Evolutionary conservation across 1,284 basidiomycete genomes (phyloP), one percentile per base, ranked within the genome.

Genomic region (Pascua guehoae): DNA sequence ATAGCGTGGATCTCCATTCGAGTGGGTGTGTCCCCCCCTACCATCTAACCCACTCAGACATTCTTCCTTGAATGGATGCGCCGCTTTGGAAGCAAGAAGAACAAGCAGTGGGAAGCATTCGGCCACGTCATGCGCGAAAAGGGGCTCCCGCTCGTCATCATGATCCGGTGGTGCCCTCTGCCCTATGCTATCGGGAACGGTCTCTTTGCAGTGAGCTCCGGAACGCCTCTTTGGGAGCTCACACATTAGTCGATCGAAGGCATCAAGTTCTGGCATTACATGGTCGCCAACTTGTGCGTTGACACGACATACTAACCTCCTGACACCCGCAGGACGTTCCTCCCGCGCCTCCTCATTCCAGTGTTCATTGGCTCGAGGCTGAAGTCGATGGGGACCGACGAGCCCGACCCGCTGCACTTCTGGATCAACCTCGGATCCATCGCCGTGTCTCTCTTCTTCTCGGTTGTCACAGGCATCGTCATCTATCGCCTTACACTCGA

Each of bases 361-460:
- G 70, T 78, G 10, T 76, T 78, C 58, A 75, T 78, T 44, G 76
- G 76, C 45, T 74, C 73, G 17, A 66, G 76, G 8, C 68, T 78
- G 32, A 66, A 62, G 16, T 74, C 71, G 11, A 62, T 78, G 16
- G 57, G 56, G 17, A 55, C 60, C 5, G 49, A 58, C 18, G 58
- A 66, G 47, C 37, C 53, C 12, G 72, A 74, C 45, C 69, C 71
- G 8, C 54, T 74, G 12, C 66, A 65, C 47, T 71, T 72, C 59
- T 76, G 74, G 73, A 63, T 78, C 57, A 78, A 78, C 61, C 41
- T 76, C 39, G 50, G 63, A 1, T 70, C 69, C 5, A 78, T 78
- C 42, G 58, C 51, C 14, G 41, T 73, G 15, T 67, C 69, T 0
- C 17, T 66, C 12, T 54, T 50, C 12, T 63, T 78, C 43, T 74